Conservation (phyloP, 2,329 filamentous ascomycete genomes). For the Pseudocercospora fuligena region DNA sequence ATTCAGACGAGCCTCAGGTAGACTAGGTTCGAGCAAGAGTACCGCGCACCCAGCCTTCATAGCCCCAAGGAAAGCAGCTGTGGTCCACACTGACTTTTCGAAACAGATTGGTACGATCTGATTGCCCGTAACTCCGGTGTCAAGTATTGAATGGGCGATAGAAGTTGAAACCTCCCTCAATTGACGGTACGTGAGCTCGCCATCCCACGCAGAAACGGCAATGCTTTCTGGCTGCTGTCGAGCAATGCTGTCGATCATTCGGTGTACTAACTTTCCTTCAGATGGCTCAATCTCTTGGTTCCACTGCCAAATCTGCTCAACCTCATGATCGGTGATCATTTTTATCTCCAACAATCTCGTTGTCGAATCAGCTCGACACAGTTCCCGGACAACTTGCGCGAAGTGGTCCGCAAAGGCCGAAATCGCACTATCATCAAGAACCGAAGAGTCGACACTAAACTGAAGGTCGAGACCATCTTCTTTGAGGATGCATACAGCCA, state of each 20-base stretch:
- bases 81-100: constrained; percentile 37
- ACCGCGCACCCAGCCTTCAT: constrained; percentile 40
- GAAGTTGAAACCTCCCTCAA: constrained; percentile 9
- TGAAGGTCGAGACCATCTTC: background rate
- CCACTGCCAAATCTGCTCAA: constrained; percentile 12
- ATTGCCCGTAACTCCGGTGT: background rate
- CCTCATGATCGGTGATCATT: constrained; percentile 8
- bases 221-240: constrained; percentile 7
- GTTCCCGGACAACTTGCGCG: constrained; percentile 11
- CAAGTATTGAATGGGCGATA: constrained; percentile 4
- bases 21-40: constrained; percentile 25
- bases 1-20: constrained; percentile 33
- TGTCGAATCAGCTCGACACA: constrained; percentile 5
- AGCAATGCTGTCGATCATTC: constrained; percentile 7
- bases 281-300: background rate
- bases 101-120: constrained; percentile 35
- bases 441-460: constrained; percentile 12
- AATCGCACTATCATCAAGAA: constrained; percentile 7
- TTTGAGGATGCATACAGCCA: constrained; percentile 15
- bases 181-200: constrained; percentile 14
- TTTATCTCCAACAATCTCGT: background rate
- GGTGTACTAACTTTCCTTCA: background rate
- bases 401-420: constrained; percentile 14
- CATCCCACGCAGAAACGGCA: constrained; percentile 19
- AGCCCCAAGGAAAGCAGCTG: constrained; percentile 32